Evolutionary conservation across 306 rosid species (phyloP).

Genomic region (Sicyos baderoa): DNA sequence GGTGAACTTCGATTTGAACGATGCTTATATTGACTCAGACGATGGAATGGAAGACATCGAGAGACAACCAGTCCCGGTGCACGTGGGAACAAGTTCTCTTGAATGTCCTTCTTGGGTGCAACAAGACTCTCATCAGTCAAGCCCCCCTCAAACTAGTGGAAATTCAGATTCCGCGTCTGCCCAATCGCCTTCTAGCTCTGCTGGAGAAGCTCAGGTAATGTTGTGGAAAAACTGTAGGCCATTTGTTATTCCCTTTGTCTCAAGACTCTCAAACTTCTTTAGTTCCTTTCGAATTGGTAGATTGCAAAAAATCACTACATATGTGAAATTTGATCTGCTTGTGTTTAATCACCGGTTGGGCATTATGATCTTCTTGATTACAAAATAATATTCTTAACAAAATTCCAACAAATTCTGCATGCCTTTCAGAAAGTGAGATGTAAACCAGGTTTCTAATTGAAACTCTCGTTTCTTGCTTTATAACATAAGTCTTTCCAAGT

Average conservation of each 20-base stretch:
- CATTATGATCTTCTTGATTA: not conserved
- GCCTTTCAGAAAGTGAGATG: not conserved
- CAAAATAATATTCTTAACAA: not conserved
- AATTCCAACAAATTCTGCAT: not conserved
- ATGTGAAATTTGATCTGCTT: not conserved
- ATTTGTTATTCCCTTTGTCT: not conserved
- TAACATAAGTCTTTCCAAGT: not conserved
- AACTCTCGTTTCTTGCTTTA: not conserved
- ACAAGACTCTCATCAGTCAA: constrained; percentile 72
- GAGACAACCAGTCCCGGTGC: constrained; percentile 47
- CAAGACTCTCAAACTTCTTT: not conserved
- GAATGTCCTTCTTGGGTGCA: constrained; percentile 62
- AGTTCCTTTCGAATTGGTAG: not conserved
- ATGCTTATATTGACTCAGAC: constrained; percentile 64
- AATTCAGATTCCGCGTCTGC: constrained; percentile 89
- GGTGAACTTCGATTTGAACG: constrained; percentile 71
- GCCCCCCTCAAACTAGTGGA: constrained; percentile 93
- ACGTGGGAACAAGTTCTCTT: constrained; percentile 48
- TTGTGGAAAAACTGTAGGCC: constrained; percentile 10
- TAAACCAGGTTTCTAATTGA: not conserved
- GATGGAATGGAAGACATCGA: constrained; percentile 60
- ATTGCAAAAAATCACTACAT: not conserved
- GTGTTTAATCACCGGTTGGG: not conserved
- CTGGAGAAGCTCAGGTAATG: constrained; percentile 86
- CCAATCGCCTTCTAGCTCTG: constrained; percentile 84